Evolutionary conservation across 1,284 basidiomycete genomes (phyloP).

Genomic region (Peniophora sp.): DNA sequence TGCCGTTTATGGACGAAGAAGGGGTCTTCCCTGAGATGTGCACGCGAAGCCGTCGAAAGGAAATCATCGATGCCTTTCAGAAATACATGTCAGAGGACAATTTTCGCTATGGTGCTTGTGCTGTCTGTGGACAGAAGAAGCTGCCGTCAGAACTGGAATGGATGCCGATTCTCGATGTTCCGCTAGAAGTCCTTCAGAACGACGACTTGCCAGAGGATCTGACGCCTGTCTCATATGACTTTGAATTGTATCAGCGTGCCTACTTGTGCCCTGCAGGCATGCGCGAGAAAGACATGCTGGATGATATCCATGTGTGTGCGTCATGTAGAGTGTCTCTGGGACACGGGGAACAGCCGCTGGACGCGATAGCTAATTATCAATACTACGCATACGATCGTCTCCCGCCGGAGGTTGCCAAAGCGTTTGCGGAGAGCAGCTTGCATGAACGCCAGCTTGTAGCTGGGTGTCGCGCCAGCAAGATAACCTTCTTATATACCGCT

Average conservation of each 20-base stretch:
- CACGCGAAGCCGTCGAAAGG: too few relatives aligned
- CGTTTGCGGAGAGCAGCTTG: not conserved
- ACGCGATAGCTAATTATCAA: slow-evolving; percentile 1
- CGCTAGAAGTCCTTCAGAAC: not conserved
- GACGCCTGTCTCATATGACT: not conserved
- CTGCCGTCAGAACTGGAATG: not conserved
- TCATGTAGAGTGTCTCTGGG: not conserved
- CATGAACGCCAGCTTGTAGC: not conserved
- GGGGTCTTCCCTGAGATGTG: too few relatives aligned
- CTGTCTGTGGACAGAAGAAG: not conserved
- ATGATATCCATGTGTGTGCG: not conserved
- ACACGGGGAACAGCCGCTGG: not conserved
- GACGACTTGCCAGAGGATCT: not conserved
- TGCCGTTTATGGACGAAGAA: too few relatives aligned
- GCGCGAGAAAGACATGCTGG: not conserved
- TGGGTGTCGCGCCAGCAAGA: not conserved
- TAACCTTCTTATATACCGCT: not conserved
- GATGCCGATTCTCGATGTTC: not conserved
- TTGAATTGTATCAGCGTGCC: slow-evolving; percentile 1
- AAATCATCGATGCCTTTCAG: not conserved
- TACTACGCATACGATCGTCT: slow-evolving; percentile 3
- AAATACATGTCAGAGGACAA: not conserved
- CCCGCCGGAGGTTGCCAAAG: not conserved
- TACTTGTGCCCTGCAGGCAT: not conserved
- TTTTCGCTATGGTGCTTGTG: not conserved